Percentiles rank a stretch among this genome's conserved stretches.
Evolutionary conservation across 768 basidiomycete species (phyloP).

Genomic region (Paxillus rubicundulus): DNA sequence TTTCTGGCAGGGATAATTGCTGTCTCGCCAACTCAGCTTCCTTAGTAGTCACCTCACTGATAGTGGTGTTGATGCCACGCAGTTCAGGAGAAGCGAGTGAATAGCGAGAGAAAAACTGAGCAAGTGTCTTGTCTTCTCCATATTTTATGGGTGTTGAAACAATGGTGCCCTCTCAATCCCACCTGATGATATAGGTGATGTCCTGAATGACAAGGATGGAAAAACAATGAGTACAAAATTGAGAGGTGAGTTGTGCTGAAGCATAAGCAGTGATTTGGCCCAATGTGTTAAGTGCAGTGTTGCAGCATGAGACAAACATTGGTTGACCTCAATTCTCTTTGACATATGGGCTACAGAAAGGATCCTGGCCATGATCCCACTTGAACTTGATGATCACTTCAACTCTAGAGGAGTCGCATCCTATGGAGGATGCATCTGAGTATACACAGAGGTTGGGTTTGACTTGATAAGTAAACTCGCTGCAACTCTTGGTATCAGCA

Average conservation of each 20-base stretch:
- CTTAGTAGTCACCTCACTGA: too few species aligned
- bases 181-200: slow-evolving; percentile 8
- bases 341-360: not conserved
- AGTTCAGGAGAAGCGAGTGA: too few species aligned
- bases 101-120: too few species aligned
- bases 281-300: slow-evolving; percentile 3
- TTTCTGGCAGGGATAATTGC: too few species aligned
- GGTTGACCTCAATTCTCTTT: too few species aligned
- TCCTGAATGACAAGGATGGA: slow-evolving; percentile 9
- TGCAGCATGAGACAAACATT: too few species aligned
- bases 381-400: slow-evolving; percentile 7
- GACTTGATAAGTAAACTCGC: not conserved
- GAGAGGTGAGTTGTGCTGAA: slow-evolving; percentile 14
- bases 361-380: not conserved
- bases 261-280: slow-evolving; percentile 19
- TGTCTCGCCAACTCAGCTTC: too few species aligned
- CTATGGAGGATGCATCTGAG: not conserved
- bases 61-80: too few species aligned
- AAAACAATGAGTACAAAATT: slow-evolving; percentile 16
- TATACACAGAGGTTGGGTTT: slow-evolving; percentile 3
- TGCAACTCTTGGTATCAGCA: not conserved
- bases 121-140: too few species aligned
- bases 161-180: slow-evolving; percentile 12
- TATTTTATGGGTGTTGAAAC: slow-evolving; percentile 1
- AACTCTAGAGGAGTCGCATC: not conserved